phyloP scores from a whole-genome alignment of 441 rosid species.

The Eutrema salsugineum region DNA sequence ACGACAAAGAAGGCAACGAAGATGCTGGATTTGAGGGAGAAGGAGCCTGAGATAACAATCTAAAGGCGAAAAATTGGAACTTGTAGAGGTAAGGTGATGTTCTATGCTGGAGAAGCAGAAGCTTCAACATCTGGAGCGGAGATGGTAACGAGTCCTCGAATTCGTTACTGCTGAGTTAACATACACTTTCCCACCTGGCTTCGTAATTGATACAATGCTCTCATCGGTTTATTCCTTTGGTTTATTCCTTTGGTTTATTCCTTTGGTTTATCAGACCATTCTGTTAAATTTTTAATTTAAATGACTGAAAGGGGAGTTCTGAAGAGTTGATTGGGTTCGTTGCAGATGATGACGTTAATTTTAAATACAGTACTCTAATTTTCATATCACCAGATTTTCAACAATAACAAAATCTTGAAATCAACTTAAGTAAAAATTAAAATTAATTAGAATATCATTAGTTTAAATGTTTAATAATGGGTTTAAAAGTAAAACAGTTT shows the following conservation, averaged over 20 bases:
- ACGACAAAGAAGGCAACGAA: constrained; percentile 2
- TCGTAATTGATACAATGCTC: not conserved
- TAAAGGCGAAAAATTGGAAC: constrained; percentile 8
- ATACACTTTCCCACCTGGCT: not conserved
- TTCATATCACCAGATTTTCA: too few species aligned
- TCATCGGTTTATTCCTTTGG: constrained; percentile 2
- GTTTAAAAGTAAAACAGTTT: too few species aligned
- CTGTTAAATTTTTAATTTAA: too few species aligned
- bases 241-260: not conserved
- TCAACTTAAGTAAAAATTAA: too few species aligned
- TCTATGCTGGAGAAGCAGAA: constrained; percentile 21
- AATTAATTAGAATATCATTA: too few species aligned
- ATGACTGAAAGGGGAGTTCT: too few species aligned
- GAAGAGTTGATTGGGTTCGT: too few species aligned
- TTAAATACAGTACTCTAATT: too few species aligned
- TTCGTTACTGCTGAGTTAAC: not conserved
- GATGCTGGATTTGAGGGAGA: constrained; percentile 10
- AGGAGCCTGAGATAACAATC: constrained; percentile 7
- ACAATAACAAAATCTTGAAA: too few species aligned
- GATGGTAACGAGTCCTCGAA: not conserved
- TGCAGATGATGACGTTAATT: too few species aligned
- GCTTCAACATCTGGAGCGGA: constrained; percentile 30
- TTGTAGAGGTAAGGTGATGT: not conserved
- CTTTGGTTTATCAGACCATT: too few species aligned
- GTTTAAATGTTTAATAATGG: too few species aligned